Base-by-base conservation (phyloP, 179 eudicot species). In the Silene noctiflora region DNA sequence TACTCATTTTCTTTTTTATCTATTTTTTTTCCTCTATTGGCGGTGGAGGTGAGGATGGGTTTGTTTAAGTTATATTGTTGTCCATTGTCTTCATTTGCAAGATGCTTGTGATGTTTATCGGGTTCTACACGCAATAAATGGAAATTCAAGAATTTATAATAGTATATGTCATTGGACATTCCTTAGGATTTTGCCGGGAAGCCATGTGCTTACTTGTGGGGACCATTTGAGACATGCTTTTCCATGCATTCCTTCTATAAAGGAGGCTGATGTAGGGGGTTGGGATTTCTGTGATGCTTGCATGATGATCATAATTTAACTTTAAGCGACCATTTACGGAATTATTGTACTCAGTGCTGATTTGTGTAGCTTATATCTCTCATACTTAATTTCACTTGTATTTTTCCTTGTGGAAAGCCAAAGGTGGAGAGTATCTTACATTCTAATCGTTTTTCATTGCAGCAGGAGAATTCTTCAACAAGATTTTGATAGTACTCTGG, bases 401-500 rank as follows among this genome's bases (percentile, higher is more conserved):
- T 29, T 29, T 48, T 63, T 63, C 19, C 22, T 19, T 29, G 25
- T 33, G 42, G 3, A 20, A 69, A 69, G 24, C 16, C 21, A 0
- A 16, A 51, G 14, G 44, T 13, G 33, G 39, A 17, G 25, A 21
- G 42, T 69, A 20, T 60, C 76, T 81, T 75, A 44, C 48, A 74
- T 44, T 74, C 14, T 66, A 6, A 53, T 68, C 68, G 48, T n/a
- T 42, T 69, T 25, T n/a, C 10, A 42, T 69, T 44, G 71, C 31
- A 75, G 78, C 90, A 94, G 98, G 89, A 92, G 88, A 81, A 81
- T 77, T 84, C 89, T 89, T 84, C 97, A 92, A 87, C 98, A 89
- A 78, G 96, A 92, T 83, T 94, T 94, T 76, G 98, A 94, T 80
- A 77, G 90, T 71, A 89, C 93, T 70, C 94, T 94, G 75, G 98